Conservation (phyloP, 1,139 yeast species). For the Pichia sp. region DNA sequence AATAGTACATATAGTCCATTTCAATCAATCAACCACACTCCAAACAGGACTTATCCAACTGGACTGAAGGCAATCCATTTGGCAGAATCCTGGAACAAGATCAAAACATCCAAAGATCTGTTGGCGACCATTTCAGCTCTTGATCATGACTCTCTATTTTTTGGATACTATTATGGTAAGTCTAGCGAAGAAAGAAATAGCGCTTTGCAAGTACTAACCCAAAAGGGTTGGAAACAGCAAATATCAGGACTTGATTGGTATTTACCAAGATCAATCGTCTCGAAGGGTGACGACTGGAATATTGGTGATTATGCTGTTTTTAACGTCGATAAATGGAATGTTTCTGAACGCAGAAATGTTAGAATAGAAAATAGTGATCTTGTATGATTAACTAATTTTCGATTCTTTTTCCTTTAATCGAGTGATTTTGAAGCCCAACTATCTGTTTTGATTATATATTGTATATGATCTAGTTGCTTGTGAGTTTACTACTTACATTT, state of each 20-base stretch:
- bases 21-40: conserved; percentile 36
- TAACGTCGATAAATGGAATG: conserved; percentile 39
- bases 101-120: conserved; percentile 38
- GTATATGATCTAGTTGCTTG: neutral
- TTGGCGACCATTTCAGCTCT: conserved; percentile 34
- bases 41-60: conserved; percentile 27
- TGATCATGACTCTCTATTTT: conserved; percentile 49
- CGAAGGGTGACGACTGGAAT: conserved; percentile 35
- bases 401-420: neutral
- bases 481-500: neutral
- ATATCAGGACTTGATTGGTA: conserved; percentile 36
- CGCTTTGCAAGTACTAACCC: conserved; percentile 30
- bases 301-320: conserved; percentile 40
- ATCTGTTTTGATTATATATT: neutral
- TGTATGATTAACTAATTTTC: conserved; percentile 1
- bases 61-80: conserved; percentile 33
- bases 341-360: conserved; percentile 27
- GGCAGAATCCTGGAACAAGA: conserved; percentile 43
- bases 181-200: conserved; percentile 45
- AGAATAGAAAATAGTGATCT: conserved; percentile 25
- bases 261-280: conserved; percentile 35
- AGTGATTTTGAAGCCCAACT: neutral
- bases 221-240: conserved; percentile 33
- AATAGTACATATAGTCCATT: conserved; percentile 12
- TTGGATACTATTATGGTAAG: conserved; percentile 55